Base-by-base conservation (phyloP, 306 rosid species). In the Argentina anserina region DNA sequence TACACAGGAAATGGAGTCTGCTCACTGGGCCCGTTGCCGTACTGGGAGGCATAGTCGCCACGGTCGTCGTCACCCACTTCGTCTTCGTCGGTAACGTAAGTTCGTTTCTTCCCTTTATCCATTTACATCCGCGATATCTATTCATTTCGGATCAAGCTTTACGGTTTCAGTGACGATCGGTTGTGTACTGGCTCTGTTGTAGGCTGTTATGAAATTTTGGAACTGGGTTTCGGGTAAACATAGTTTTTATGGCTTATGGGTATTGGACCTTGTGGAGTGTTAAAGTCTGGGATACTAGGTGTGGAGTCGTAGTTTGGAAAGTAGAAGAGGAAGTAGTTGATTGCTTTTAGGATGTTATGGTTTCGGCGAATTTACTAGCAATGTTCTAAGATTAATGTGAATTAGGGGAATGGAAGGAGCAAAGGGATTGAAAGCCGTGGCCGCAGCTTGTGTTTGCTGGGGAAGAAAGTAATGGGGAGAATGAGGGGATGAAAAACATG, bases 1-100 rank as follows among this genome's bases (percentile, higher is more conserved):
- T 91, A 72, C 61, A 91, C 90, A 77, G 95, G 79, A 94, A 86
- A 86, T 94, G 99, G 99, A 91, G 93, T 74, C 92, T 94, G 81
- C 86, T 91, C 7, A 91, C 91, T 0, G 96, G 90, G 0, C 90
- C 97, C 0, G 75, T 23, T 0, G 49, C 89, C 1, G 79, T 89
- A 21, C 4, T 86, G 33, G 97, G 87, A 53, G 99, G 93, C 36
- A 67, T 91, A 52, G 87, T 90, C 17, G 93, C 71, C 36, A 9
- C 91, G 50, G 73, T 87, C 28, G 86, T 84, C 36, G 81, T 73
- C 40, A 87, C 84, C 12, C 78, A 87, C 72, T 56, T 55, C 70
- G 45, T 87, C 84, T 75, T 87, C 77, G 67, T 88, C 64, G 75
- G 75, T 4, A 77, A 73, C 70, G 85, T 81, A 77, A 81, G n/a